Conservation (phyloP, 768 basidiomycete genomes). For the Galerina marginata region DNA sequence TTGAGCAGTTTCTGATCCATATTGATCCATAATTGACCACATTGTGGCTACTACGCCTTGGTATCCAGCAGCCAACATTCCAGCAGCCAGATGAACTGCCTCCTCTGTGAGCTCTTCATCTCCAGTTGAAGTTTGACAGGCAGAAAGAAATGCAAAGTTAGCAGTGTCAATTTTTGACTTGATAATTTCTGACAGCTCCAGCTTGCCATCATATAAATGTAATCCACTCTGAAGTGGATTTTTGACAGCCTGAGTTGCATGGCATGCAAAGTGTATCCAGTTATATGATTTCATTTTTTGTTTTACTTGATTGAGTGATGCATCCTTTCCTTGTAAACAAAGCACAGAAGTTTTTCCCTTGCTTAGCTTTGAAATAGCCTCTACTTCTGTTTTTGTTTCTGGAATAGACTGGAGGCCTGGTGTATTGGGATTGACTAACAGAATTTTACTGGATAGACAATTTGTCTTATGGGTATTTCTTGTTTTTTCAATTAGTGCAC, state of each 20-base stretch:
- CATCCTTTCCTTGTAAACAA: slow-evolving; percentile 16
- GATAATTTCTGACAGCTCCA: slow-evolving; percentile 19
- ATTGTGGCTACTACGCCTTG: slow-evolving; percentile 29
- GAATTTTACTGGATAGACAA: not conserved
- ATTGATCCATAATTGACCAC: slow-evolving; percentile 39
- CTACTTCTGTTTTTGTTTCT: slow-evolving; percentile 11
- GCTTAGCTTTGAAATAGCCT: not conserved
- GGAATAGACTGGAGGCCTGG: slow-evolving; percentile 15
- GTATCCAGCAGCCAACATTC: too few relatives aligned
- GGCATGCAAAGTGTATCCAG: slow-evolving; percentile 42
- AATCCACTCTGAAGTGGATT: slow-evolving; percentile 30
- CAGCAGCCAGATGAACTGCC: too few relatives aligned
- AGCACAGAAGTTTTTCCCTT: not conserved
- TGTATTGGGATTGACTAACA: slow-evolving; percentile 17
- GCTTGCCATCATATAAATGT: slow-evolving; percentile 21
- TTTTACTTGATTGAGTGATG: slow-evolving; percentile 12
- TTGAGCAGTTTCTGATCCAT: slow-evolving; percentile 32
- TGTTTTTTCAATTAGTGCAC: slow-evolving; percentile 19
- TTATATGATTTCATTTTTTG: slow-evolving; percentile 15
- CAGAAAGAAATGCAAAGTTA: slow-evolving; percentile 41
- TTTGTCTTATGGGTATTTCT: not conserved
- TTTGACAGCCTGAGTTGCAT: slow-evolving; percentile 34
- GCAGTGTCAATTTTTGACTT: slow-evolving; percentile 12
- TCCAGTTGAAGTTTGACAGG: slow-evolving; percentile 41
- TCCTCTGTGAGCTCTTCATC: slow-evolving; percentile 3